phyloP scores from a whole-genome alignment of 345 rosid genomes.

The Aegle marmelos region DNA sequence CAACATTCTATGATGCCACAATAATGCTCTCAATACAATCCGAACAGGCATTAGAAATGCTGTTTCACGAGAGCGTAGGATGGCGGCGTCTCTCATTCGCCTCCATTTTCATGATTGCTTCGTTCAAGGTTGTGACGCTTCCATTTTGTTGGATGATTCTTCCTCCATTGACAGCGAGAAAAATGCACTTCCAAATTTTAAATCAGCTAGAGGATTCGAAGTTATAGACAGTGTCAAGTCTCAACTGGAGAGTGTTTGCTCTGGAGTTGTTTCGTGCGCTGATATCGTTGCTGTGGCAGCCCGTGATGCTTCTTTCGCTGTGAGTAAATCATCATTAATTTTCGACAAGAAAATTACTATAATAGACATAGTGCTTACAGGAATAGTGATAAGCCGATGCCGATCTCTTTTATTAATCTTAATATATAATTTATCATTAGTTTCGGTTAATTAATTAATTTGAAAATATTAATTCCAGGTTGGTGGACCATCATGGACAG shows the following conservation, averaged over 20 bases:
- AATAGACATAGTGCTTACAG: constrained; percentile 16
- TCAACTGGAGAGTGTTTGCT: constrained; percentile 39
- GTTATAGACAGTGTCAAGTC: constrained; percentile 31
- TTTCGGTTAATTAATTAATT: too few relatives aligned
- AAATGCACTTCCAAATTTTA: constrained; percentile 8
- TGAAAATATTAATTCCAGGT: too few relatives aligned
- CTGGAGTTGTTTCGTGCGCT: constrained; percentile 65
- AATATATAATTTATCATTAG: too few relatives aligned
- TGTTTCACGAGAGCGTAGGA: too few relatives aligned
- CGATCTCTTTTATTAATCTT: too few relatives aligned
- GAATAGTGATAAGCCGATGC: too few relatives aligned
- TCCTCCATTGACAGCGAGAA: constrained; percentile 29
- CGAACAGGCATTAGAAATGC: constrained; percentile 28
- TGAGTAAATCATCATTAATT: neutral
- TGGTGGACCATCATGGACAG: too few relatives aligned
- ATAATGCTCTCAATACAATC: constrained; percentile 33
- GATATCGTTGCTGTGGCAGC: constrained; percentile 65
- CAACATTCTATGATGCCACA: constrained; percentile 34
- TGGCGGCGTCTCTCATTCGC: too few relatives aligned
- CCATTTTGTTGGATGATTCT: constrained; percentile 39
- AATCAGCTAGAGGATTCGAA: constrained; percentile 20
- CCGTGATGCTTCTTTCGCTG: constrained; percentile 43
- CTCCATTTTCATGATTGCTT: neutral
- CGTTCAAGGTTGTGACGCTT: constrained; percentile 61
- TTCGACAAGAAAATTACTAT: too few relatives aligned